These are phyloP conservation scores for Magnolia kwangsiensis DNA, from an alignment of 164 flowering plant species.

Conservation along the genomic window DNA sequence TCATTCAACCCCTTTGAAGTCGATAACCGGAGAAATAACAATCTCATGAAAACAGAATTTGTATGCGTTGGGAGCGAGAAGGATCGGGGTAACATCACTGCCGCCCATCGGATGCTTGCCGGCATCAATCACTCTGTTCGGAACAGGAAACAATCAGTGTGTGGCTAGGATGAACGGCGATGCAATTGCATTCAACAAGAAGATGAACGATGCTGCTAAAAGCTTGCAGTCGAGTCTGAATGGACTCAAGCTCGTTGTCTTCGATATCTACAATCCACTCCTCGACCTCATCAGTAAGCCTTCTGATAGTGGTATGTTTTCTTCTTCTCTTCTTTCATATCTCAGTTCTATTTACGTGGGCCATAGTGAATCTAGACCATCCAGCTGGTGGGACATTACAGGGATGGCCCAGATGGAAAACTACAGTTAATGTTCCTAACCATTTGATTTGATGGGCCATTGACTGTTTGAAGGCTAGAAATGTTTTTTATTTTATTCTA, in stretches of 20 bases:
- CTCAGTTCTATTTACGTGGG: conserved; percentile 1
- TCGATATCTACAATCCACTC: conserved; percentile 73
- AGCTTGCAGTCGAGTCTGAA: conserved; percentile 35
- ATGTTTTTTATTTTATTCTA: too few species aligned
- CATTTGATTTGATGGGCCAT: too few species aligned
- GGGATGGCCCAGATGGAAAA: too few species aligned
- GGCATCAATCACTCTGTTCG: conserved; percentile 69
- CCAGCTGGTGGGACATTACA: neutral
- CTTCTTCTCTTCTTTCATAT: neutral
- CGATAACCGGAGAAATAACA: neutral
- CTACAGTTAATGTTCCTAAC: too few species aligned
- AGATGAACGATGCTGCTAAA: conserved; percentile 53
- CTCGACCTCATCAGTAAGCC: conserved; percentile 57
- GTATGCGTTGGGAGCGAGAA: conserved; percentile 63
- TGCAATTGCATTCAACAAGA: conserved; percentile 61
- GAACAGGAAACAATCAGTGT: conserved; percentile 54
- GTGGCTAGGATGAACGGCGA: conserved; percentile 56
- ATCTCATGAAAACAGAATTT: conserved; percentile 40
- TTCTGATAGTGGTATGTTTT: conserved; percentile 40
- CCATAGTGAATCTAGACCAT: neutral
- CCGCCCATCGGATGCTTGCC: conserved; percentile 91
- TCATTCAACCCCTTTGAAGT: too few species aligned
- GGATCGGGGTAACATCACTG: conserved; percentile 65
- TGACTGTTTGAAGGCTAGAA: too few species aligned
- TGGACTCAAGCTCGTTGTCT: conserved; percentile 63